These are phyloP conservation scores for Physcomitrium patens DNA, from an alignment of 225 moss, liverwort and hornwort species.

Conservation along the genomic window DNA sequence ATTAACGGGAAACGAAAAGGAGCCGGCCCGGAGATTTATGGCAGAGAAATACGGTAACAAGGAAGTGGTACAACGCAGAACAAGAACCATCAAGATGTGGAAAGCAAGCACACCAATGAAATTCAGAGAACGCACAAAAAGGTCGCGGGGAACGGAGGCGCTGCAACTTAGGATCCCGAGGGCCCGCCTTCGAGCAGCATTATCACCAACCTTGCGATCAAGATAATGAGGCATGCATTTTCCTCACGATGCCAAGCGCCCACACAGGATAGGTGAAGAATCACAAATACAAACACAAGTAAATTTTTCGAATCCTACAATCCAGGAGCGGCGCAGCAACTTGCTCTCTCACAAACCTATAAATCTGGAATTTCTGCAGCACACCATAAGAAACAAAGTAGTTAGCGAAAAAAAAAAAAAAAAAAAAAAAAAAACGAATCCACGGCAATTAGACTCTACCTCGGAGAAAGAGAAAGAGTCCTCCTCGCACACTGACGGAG, in stretches of 20 bases:
- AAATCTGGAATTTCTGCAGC: neutral
- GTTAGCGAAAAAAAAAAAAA: no score
- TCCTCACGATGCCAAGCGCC: neutral
- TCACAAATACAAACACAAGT: no score
- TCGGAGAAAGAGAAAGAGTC: neutral
- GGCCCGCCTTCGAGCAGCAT: constrained; percentile 10
- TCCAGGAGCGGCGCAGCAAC: neutral
- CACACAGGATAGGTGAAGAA: neutral
- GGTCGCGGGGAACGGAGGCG: constrained; percentile 25
- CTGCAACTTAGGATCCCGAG: neutral
- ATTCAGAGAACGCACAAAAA: constrained; percentile 1
- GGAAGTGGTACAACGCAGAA: neutral
- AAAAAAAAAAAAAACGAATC: neutral
- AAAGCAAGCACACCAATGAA: constrained; percentile 10
- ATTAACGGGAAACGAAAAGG: constrained; percentile 16
- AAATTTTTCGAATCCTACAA: neutral
- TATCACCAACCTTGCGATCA: constrained; percentile 21
- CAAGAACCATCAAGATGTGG: constrained; percentile 23
- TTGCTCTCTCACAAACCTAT: neutral
- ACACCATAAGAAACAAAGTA: neutral
- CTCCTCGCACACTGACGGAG: neutral
- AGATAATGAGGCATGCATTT: constrained; percentile 12
- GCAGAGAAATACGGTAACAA: neutral
- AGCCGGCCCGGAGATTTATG: constrained; percentile 24
- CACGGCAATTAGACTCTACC: neutral